Evolutionary conservation across 2,329 filamentous ascomycete genomes (phyloP).

Genomic region (Pseudofabraea citricarpa): DNA sequence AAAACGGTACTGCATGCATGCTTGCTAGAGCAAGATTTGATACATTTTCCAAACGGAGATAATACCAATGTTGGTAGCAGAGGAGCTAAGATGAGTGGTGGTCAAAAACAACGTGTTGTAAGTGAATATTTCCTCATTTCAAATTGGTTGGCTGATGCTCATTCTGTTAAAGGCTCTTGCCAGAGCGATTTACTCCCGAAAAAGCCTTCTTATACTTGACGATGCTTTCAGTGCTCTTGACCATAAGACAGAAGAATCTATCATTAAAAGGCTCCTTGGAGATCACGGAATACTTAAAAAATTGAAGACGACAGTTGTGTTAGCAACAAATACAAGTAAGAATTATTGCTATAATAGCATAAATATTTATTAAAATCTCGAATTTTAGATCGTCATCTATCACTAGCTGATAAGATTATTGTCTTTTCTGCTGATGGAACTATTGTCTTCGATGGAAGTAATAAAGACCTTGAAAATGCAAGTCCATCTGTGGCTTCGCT

Average conservation of each 20-base stretch:
- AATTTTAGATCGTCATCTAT: too few relatives aligned
- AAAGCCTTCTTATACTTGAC: conserved; percentile 9
- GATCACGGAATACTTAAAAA: conserved; percentile 8
- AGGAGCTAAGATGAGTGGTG: conserved; percentile 4
- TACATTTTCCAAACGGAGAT: conserved; percentile 11
- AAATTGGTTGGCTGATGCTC: too few relatives aligned
- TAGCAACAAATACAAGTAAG: conserved; percentile 35
- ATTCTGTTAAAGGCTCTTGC: too few relatives aligned
- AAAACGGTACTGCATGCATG: conserved; percentile 18
- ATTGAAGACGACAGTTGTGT: conserved; percentile 33
- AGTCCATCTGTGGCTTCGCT: conserved; percentile 5
- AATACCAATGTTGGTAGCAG: conserved; percentile 13
- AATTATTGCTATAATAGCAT: too few relatives aligned
- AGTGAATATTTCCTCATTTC: too few relatives aligned
- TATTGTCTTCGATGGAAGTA: conserved; percentile 29
- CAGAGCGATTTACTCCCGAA: conserved; percentile 4
- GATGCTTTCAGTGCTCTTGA: conserved; percentile 17
- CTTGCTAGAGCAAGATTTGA: conserved; percentile 15
- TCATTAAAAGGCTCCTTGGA: conserved; percentile 7
- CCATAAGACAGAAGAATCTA: conserved; percentile 9
- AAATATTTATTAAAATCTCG: too few relatives aligned
- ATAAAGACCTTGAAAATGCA: conserved; percentile 8
- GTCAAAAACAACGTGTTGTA: conserved; percentile 18
- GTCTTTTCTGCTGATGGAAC: conserved; percentile 23
- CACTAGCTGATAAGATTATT: conserved; percentile 37